Percentiles rank a stretch among this genome's conserved stretches.
phyloP scores from a whole-genome alignment of 805 yeast species.

The Starmerella etchellsii region DNA sequence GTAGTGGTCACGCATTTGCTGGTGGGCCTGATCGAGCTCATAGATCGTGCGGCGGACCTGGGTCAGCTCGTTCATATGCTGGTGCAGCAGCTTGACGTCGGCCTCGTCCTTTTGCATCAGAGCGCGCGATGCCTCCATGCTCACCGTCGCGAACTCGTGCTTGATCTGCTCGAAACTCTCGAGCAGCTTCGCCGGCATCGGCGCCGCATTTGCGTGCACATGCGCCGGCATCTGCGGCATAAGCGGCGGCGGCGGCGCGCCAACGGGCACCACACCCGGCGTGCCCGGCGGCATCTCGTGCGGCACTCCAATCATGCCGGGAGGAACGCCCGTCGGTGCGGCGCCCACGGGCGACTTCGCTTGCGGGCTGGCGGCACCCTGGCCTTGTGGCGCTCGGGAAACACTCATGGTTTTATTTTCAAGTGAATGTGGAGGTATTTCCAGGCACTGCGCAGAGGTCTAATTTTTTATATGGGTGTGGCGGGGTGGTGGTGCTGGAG shows the following conservation, averaged over 20 bases:
- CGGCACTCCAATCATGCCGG: not conserved
- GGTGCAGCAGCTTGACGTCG: slow-evolving; percentile 64
- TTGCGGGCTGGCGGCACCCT: slow-evolving; percentile 1
- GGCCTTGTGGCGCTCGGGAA: slow-evolving; percentile 5
- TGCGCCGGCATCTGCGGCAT: not conserved
- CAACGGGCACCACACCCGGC: not conserved
- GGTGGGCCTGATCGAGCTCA: slow-evolving; percentile 86
- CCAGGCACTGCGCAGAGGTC: no score
- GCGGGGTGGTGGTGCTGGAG: no score
- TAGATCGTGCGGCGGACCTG: slow-evolving; percentile 88
- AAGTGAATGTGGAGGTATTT: no score
- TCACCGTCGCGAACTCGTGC: slow-evolving; percentile 75
- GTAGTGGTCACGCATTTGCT: slow-evolving; percentile 89
- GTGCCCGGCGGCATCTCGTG: not conserved
- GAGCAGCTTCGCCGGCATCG: slow-evolving; percentile 32
- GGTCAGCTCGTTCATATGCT: slow-evolving; percentile 85
- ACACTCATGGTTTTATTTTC: slow-evolving; percentile 4
- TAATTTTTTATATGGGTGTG: no score
- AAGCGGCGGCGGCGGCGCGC: not conserved
- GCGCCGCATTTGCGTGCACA: not conserved
- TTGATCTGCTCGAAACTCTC: slow-evolving; percentile 86
- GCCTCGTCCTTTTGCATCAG: slow-evolving; percentile 86
- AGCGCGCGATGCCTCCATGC: slow-evolving; percentile 72
- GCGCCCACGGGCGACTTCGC: slow-evolving; percentile 4
- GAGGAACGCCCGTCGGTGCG: not conserved